A percentile compares a stretch with the other conserved stretches of the same genome.
phyloP scores from a whole-genome alignment of 1,139 yeast species.

The Insectozyma bohioensis region DNA sequence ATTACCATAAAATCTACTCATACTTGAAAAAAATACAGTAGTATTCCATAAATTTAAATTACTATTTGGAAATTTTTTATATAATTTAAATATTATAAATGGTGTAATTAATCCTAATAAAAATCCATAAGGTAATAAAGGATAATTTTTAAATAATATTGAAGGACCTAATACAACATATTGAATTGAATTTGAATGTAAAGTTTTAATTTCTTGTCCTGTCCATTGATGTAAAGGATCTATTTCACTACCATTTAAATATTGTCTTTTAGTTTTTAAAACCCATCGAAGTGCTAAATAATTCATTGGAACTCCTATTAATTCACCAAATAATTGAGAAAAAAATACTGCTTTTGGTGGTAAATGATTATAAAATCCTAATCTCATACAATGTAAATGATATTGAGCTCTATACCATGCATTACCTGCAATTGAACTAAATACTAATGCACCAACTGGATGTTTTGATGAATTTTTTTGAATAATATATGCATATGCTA shows the following conservation, averaged over 20 bases:
- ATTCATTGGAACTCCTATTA: constrained; percentile 51
- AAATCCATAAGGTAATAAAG: constrained; percentile 46
- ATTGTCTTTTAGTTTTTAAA: constrained; percentile 36
- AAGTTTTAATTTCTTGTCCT: constrained; percentile 42
- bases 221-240: constrained; percentile 57
- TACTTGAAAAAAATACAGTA: constrained; percentile 48
- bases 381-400: constrained; percentile 46
- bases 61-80: constrained; percentile 21
- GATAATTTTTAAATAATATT: constrained; percentile 39
- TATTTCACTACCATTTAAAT: constrained; percentile 31
- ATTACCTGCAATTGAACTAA: constrained; percentile 52
- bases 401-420: constrained; percentile 56
- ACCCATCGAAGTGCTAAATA: constrained; percentile 49
- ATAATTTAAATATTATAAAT: constrained; percentile 27
- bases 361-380: constrained; percentile 49
- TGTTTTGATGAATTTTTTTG: constrained; percentile 33
- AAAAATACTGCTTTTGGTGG: constrained; percentile 49
- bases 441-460: constrained; percentile 50
- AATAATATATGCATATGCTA: constrained; percentile 47
- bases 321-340: constrained; percentile 50
- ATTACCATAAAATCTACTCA: constrained; percentile 50
- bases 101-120: constrained; percentile 41
- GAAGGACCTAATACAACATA: constrained; percentile 51
- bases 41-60: constrained; percentile 40
- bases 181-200: constrained; percentile 49